Base-by-base conservation (phyloP, 768 basidiomycete species). In the Artomyces pyxidatus region DNA sequence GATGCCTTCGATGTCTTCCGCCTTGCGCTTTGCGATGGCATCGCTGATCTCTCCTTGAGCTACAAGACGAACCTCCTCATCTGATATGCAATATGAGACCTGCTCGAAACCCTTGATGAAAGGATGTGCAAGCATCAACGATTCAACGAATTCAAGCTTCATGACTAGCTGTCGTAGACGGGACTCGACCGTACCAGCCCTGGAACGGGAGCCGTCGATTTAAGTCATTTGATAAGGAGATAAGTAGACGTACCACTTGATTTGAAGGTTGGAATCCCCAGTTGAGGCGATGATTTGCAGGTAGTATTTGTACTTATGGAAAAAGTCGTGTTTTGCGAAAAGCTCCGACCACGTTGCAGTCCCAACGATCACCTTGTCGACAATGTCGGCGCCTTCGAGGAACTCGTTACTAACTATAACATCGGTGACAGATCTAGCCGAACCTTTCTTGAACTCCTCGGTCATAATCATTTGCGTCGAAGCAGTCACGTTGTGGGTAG, bases 181-280 rank as follows among this genome's bases (percentile, higher is more conserved):
- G 19, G 96, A 97, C 70, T 99, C 95, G 25, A 99, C 96, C n/a
- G 94, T 97, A 38, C 95, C 95, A n/a, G 92, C 69, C 83, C 84
- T 85, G 42, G 0, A 43, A 39, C 48, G 25, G 50, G 9, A 26
- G 17, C 21, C 38, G 26, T 21, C 45, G n/a, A 48, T 10, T 12
- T 44, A 44, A 37, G 17, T 32, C 25, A 38, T 26, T 23, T 22
- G 17, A 48, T 38, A 37, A 37, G 4, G 8, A 41, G n/a, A 45
- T 25, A n/a, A n/a, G n/a, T 17, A 16, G 29, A 66, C 81, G 48
- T 59, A 94, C 95, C 95, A 98, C 70, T 96, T 96, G 52, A 89
- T 79, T 63, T 97, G 91, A 12, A 84, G 69, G n/a, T 93, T 91
- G 6, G 80, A 61, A 43, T 81, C 79, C 0, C 81, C 88, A 23